phyloP scores from a whole-genome alignment of 495 filamentous ascomycete species.

The Aspergillus avenaceus region DNA sequence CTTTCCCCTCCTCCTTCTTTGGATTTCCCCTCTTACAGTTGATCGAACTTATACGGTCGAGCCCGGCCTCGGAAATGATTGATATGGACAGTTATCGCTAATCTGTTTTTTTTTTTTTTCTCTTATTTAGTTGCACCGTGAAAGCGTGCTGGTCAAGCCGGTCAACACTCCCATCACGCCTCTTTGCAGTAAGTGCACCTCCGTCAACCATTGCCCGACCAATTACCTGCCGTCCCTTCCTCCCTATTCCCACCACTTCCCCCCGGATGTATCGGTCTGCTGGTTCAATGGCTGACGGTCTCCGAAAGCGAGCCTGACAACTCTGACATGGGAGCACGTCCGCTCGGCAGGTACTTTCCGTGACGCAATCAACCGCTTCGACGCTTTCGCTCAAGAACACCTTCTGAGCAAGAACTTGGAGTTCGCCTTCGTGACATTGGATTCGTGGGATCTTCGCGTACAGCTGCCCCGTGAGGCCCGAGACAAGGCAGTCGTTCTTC shows the following conservation, averaged over 20 bases:
- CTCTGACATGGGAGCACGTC: slow-evolving; percentile 98
- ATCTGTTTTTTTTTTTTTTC: slow-evolving; percentile 1
- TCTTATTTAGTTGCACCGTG: slow-evolving; percentile 70
- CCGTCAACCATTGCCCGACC: background rate
- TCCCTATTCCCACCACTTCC: slow-evolving; percentile 6
- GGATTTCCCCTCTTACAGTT: background rate
- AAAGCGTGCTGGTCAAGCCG: slow-evolving; percentile 95
- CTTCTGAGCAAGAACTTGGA: slow-evolving; percentile 80
- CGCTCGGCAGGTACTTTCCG: slow-evolving; percentile 93
- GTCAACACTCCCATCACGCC: slow-evolving; percentile 98
- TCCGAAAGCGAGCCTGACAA: slow-evolving; percentile 83
- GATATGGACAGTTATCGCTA: slow-evolving; percentile 6
- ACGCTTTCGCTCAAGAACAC: slow-evolving; percentile 86
- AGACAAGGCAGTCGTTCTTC: slow-evolving; percentile 94
- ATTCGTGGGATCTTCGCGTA: slow-evolving; percentile 97
- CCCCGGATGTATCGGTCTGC: slow-evolving; percentile 16
- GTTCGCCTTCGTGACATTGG: slow-evolving; percentile 96
- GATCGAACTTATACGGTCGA: no score
- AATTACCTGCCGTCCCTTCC: background rate
- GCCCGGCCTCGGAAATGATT: background rate
- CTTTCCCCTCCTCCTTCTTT: slow-evolving; percentile 14
- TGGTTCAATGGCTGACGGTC: slow-evolving; percentile 29
- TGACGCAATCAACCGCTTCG: slow-evolving; percentile 92
- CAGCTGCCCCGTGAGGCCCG: slow-evolving; percentile 95
- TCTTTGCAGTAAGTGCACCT: slow-evolving; percentile 81